Evolutionary conservation across 2,329 filamentous ascomycete genomes (phyloP).

Genomic region (Pseudogymnoascus sp.): DNA sequence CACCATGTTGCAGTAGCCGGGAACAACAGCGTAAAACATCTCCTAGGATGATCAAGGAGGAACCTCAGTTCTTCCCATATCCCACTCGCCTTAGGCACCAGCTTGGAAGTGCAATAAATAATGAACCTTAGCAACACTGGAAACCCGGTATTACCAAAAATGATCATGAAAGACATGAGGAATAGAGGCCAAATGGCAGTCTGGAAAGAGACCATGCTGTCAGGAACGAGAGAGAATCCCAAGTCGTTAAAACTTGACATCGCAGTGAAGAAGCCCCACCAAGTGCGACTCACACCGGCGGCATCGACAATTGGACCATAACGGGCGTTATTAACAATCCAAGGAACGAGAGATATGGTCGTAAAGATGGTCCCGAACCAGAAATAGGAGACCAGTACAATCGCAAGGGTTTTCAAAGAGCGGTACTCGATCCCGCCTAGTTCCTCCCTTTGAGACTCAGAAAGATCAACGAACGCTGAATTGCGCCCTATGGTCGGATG

Average conservation of each 20-base stretch:
- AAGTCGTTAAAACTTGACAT: conserved; percentile 89
- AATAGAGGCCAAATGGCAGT: conserved; percentile 68
- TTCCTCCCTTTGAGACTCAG: conserved; percentile 87
- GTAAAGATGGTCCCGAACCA: conserved; percentile 75
- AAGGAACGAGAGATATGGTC: conserved; percentile 66
- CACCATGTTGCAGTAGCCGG: conserved; percentile 86
- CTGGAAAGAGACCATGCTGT: conserved; percentile 90
- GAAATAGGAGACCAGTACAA: conserved; percentile 74
- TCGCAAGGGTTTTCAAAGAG: conserved; percentile 74
- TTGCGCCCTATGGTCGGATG: conserved; percentile 88
- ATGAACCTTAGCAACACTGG: conserved; percentile 89
- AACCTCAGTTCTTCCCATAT: conserved; percentile 85
- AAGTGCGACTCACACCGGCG: conserved; percentile 58
- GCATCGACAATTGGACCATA: conserved; percentile 61
- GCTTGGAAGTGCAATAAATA: conserved; percentile 72
- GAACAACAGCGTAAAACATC: conserved; percentile 92
- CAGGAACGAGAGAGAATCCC: conserved; percentile 84
- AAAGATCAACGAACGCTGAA: conserved; percentile 81
- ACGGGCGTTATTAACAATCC: conserved; percentile 58
- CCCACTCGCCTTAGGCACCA: conserved; percentile 56
- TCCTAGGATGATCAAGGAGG: conserved; percentile 81
- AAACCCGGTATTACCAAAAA: conserved; percentile 93
- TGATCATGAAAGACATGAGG: conserved; percentile 75
- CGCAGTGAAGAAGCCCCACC: conserved; percentile 90
- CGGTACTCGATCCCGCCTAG: conserved; percentile 95